Percentiles rank a stretch among this genome's conserved stretches.
phyloP scores from a whole-genome alignment of 176 grass and related monocot species.

The Zoysia pacifica region DNA sequence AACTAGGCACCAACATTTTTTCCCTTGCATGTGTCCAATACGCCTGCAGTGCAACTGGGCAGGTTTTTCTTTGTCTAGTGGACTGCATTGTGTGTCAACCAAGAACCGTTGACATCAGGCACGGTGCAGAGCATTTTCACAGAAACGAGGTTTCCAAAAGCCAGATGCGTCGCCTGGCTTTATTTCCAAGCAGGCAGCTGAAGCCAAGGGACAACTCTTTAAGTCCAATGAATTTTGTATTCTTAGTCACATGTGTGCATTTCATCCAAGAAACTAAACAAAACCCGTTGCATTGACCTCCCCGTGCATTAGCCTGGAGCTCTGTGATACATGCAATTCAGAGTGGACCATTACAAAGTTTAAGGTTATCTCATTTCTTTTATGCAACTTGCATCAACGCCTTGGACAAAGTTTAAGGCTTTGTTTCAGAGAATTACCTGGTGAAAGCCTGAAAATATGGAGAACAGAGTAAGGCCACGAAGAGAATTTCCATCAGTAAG shows the following conservation, averaged over 20 bases:
- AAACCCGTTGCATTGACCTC: constrained; percentile 24
- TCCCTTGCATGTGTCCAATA: no score
- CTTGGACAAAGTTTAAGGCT: neutral
- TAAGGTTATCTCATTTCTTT: neutral
- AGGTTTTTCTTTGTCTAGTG: neutral
- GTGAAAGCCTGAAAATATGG: constrained; percentile 20
- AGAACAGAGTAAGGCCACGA: constrained; percentile 12
- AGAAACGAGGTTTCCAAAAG: neutral
- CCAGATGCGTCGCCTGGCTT: constrained; percentile 38
- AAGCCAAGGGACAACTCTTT: constrained; percentile 2
- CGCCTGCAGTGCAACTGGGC: no score
- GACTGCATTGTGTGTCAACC: neutral
- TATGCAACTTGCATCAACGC: constrained; percentile 29
- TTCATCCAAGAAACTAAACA: constrained; percentile 19
- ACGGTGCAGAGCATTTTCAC: constrained; percentile 28
- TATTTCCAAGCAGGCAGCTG: constrained; percentile 4
- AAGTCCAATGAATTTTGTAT: constrained; percentile 16
- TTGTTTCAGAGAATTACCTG: constrained; percentile 18
- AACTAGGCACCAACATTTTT: no score
- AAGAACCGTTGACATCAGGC: constrained; percentile 2
- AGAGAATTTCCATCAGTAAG: neutral
- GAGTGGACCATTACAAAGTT: constrained; percentile 17
- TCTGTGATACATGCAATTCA: constrained; percentile 37
- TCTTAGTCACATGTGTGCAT: constrained; percentile 21
- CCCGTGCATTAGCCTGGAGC: constrained; percentile 1